Evolutionary conservation across 768 basidiomycete genomes (phyloP), one percentile per base, ranked within the genome.

Genomic region (Coprinopsis sp.): DNA sequence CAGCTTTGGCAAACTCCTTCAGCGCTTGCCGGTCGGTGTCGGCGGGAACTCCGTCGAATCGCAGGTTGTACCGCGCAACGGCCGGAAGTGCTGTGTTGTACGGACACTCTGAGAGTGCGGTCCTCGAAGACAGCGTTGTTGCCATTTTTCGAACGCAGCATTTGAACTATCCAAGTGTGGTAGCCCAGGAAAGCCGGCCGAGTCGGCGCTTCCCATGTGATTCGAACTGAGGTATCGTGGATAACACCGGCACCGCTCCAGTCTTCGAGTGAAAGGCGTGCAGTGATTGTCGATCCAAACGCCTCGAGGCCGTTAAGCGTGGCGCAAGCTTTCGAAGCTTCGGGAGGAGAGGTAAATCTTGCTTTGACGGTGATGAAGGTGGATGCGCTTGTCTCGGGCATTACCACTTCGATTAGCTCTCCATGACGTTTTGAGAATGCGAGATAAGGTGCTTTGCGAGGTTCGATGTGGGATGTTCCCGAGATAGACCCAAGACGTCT

Each of bases 101-200:
- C 51, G 1, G 51, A 57, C 0, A 79, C 85, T 6, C 65, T 63
- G 2, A 86, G 55, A 44, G 66, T 60, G 33, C 63, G 64, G 18
- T 71, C 72, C 0, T 68, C 60, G 22, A 75, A 58, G 1, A 66
- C 64, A 1, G 53, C 57, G 0, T 60, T 63, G 13, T 69, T n/a
- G 64, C 0, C 78, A 66, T 1, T 64, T 60, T 7, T 65, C 61
- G 5, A 87, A 72, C 2, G 76, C 85, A 18, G 61, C 56, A 19
- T 72, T 61, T 0, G 88, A 87, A 7, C 69, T 65, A 33, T 66
- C 63, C 42, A 52, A 1, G 69, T 73, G 0, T 65, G 57, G 53
- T 84, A 91, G 1, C 89, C 87, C 12, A 76, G 78, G 49, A 78
- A 91, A 0, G 75, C 84, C 1, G 67, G 66, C 33, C 70, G 71